A percentile compares a stretch with the other conserved stretches of the same genome.
phyloP scores from a whole-genome alignment of 1,139 yeast genomes.

The Kazachstania sp. region DNA sequence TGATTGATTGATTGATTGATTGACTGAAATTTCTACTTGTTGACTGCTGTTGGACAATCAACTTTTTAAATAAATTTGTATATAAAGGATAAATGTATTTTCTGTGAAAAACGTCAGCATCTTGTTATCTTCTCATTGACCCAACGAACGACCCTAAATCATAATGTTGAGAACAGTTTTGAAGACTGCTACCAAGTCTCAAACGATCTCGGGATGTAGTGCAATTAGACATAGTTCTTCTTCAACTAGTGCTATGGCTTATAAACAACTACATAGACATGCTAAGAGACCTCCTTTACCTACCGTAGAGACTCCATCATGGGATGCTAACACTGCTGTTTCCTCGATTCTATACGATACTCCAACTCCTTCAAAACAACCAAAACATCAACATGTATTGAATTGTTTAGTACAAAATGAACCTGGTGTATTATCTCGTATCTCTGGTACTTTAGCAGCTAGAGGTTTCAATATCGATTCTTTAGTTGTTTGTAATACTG shows the following conservation, averaged over 20 bases:
- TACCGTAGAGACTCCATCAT: slow-evolving; percentile 82
- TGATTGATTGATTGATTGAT: too few species aligned
- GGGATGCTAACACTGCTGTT: slow-evolving; percentile 95
- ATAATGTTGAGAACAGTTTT: slow-evolving; percentile 7
- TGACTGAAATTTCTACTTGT: too few species aligned
- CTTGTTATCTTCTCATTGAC: too few species aligned
- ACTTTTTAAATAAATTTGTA: too few species aligned
- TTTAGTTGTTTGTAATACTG: slow-evolving; percentile 91
- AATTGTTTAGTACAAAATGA: slow-evolving; percentile 97
- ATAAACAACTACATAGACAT: slow-evolving; percentile 81
- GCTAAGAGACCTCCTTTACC: slow-evolving; percentile 88
- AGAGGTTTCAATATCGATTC: slow-evolving; percentile 98
- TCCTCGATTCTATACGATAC: slow-evolving; percentile 92
- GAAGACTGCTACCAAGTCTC: neutral
- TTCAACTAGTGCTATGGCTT: slow-evolving; percentile 92
- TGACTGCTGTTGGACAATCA: too few species aligned
- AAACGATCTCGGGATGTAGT: neutral
- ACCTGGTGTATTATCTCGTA: slow-evolving; percentile 92
- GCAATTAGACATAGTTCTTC: slow-evolving; percentile 32
- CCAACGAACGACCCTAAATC: neutral
- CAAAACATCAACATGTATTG: slow-evolving; percentile 75
- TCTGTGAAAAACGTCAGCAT: too few species aligned
- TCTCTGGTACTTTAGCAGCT: slow-evolving; percentile 93
- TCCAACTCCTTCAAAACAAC: slow-evolving; percentile 60
- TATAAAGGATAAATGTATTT: too few species aligned